These are phyloP conservation scores for Monilinia fructigena DNA, from an alignment of 2,329 filamentous ascomycete genomes.

Conservation along the genomic window DNA sequence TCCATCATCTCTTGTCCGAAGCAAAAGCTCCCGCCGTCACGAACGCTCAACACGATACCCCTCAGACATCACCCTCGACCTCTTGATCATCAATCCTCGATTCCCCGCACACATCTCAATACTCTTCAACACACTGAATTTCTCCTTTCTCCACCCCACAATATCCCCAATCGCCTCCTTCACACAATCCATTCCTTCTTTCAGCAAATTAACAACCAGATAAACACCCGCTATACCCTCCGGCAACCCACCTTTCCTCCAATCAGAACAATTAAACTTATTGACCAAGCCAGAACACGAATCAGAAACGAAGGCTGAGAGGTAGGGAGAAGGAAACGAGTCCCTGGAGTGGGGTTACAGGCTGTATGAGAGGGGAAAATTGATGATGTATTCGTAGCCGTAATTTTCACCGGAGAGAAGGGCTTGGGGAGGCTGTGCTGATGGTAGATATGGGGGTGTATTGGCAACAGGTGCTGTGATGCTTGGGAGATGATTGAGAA, in stretches of 20 bases:
- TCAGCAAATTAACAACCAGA: neutral
- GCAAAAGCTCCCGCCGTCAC: neutral
- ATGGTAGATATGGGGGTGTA: neutral
- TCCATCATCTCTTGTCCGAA: neutral
- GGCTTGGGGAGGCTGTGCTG: neutral
- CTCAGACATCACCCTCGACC: neutral
- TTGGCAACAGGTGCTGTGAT: neutral
- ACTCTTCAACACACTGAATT: neutral
- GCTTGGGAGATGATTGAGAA: neutral
- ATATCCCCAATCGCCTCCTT: neutral
- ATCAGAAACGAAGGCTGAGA: neutral
- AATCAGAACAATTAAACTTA: neutral
- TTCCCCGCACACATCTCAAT: neutral
- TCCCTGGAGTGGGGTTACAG: neutral
- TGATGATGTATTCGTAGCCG: neutral
- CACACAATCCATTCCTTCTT: neutral
- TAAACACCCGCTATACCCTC: neutral
- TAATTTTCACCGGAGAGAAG: neutral
- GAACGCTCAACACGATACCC: no score
- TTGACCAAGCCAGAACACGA: neutral
- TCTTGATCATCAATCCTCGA: no score
- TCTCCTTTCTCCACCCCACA: neutral
- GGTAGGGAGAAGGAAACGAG: neutral
- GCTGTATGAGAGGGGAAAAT: neutral
- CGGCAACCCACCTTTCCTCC: accelerated